Conservation (phyloP, 768 basidiomycete species). For the Hericium coralloides region DNA sequence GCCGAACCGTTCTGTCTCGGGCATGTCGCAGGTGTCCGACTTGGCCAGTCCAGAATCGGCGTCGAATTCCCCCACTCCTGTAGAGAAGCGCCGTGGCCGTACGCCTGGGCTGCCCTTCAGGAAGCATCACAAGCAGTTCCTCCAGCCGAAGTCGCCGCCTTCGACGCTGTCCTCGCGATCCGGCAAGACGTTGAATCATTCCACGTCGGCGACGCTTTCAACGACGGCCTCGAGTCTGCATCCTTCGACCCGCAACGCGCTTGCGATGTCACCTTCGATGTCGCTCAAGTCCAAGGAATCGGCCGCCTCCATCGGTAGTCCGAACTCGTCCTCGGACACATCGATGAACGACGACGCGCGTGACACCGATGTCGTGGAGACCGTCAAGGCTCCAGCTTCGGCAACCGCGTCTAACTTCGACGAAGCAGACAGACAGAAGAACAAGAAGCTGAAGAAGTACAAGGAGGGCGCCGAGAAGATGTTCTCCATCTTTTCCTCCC, state of each 20-base stretch:
- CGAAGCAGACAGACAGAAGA: conserved; percentile 52
- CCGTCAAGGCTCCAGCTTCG: conserved; percentile 1
- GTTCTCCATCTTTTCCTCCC: conserved; percentile 71
- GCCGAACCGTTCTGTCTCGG: conserved; percentile 47
- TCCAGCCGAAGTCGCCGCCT: conserved; percentile 62
- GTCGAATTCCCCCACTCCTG: conserved; percentile 36
- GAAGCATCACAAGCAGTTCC: conserved; percentile 63
- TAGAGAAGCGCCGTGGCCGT: conserved; percentile 58
- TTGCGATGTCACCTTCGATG: conserved; percentile 52
- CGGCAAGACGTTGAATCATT: conserved; percentile 31
- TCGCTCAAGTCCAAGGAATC: conserved; percentile 80
- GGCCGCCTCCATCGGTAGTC: conserved; percentile 60
- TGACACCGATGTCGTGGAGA: conserved; percentile 10
- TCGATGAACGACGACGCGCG: conserved; percentile 45
- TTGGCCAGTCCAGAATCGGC: conserved; percentile 26
- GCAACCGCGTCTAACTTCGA: conserved; percentile 6
- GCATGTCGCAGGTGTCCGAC: conserved; percentile 48
- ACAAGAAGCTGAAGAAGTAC: conserved; percentile 76
- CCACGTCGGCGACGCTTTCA: conserved; percentile 39
- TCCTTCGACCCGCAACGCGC: conserved; percentile 44
- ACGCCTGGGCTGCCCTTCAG: conserved; percentile 62
- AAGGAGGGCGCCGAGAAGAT: conserved; percentile 85
- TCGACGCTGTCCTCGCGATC: conserved; percentile 40
- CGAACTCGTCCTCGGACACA: conserved; percentile 64
- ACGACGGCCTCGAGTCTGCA: conserved; percentile 40